Percentiles rank a stretch among this genome's conserved stretches.
These are phyloP conservation scores for Aphanomyces invadans DNA, from an alignment of 352 stramenopile species.

Conservation along the genomic window DNA sequence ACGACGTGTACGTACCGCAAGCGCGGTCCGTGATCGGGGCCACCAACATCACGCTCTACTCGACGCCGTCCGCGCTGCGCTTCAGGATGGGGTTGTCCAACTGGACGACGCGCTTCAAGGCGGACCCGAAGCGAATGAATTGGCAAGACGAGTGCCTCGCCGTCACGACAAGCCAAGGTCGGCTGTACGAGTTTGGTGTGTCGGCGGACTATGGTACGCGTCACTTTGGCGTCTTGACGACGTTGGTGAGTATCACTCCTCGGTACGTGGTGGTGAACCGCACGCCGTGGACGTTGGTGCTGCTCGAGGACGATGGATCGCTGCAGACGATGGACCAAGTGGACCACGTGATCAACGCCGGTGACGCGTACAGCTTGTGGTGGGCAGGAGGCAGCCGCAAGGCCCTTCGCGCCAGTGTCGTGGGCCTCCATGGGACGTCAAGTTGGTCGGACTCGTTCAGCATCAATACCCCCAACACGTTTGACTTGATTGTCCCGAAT, in stretches of 20 bases:
- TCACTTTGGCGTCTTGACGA: constrained; percentile 78
- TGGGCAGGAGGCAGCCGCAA: constrained; percentile 53
- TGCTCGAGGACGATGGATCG: constrained; percentile 40
- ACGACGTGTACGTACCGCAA: constrained; percentile 50
- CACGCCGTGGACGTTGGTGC: constrained; percentile 51
- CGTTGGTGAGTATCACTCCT: constrained; percentile 73
- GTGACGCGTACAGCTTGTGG: constrained; percentile 71
- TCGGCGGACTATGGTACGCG: constrained; percentile 72
- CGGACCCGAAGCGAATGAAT: constrained; percentile 60
- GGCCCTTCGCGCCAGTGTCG: constrained; percentile 46
- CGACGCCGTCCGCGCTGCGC: constrained; percentile 41
- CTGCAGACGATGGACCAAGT: constrained; percentile 12
- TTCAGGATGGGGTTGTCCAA: constrained; percentile 45
- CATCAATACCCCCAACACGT: constrained; percentile 40
- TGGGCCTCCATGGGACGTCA: constrained; percentile 39
- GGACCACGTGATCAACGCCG: constrained; percentile 61
- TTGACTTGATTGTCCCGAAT: constrained; percentile 44
- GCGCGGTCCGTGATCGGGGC: constrained; percentile 64
- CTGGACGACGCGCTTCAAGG: constrained; percentile 66
- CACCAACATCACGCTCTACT: constrained; percentile 68
- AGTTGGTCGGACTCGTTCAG: constrained; percentile 57
- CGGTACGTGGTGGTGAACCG: constrained; percentile 71
- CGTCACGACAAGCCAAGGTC: constrained; percentile 32
- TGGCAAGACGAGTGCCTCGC: constrained; percentile 80
- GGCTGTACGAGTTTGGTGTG: constrained; percentile 71